A percentile compares a stretch with the other conserved stretches of the same genome.
phyloP scores from a whole-genome alignment of 768 basidiomycete genomes.

The Podaxis sp. region DNA sequence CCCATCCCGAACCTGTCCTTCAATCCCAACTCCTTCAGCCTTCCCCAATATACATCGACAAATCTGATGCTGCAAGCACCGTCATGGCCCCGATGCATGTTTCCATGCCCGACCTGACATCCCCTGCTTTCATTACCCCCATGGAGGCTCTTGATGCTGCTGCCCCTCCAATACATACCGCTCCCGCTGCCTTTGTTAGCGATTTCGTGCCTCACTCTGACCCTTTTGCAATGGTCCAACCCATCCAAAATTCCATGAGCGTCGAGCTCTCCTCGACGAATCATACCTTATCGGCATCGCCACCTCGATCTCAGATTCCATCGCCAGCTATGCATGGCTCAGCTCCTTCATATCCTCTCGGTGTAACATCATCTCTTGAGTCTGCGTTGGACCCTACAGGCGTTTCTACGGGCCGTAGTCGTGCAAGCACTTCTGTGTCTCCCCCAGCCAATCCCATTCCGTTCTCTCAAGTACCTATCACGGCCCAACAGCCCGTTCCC shows the following conservation, averaged over 20 bases:
- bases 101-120: conserved; percentile 35
- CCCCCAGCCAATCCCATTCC: conserved; percentile 24
- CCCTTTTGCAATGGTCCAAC: conserved; percentile 31
- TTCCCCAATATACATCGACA: conserved; percentile 33
- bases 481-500: conserved; percentile 17
- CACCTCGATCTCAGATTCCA: conserved; percentile 35
- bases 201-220: conserved; percentile 36
- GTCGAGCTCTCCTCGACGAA: conserved; percentile 38
- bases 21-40: conserved; percentile 32
- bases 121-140: conserved; percentile 29
- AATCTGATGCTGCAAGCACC: conserved; percentile 25
- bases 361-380: conserved; percentile 44
- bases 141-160: conserved; percentile 32
- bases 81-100: conserved; percentile 36
- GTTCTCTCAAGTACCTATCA: conserved; percentile 14
- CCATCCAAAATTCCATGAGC: conserved; percentile 35
- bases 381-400: conserved; percentile 42
- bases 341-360: conserved; percentile 37
- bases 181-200: conserved; percentile 39
- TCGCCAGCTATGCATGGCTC: conserved; percentile 38
- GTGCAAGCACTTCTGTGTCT: conserved; percentile 38
- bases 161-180: conserved; percentile 25
- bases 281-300: conserved; percentile 33
- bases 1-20: conserved; percentile 22
- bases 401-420: conserved; percentile 33